These are phyloP conservation scores for Suhomyces xylopsoci DNA, from an alignment of 805 yeast genomes.

Conservation along the genomic window DNA sequence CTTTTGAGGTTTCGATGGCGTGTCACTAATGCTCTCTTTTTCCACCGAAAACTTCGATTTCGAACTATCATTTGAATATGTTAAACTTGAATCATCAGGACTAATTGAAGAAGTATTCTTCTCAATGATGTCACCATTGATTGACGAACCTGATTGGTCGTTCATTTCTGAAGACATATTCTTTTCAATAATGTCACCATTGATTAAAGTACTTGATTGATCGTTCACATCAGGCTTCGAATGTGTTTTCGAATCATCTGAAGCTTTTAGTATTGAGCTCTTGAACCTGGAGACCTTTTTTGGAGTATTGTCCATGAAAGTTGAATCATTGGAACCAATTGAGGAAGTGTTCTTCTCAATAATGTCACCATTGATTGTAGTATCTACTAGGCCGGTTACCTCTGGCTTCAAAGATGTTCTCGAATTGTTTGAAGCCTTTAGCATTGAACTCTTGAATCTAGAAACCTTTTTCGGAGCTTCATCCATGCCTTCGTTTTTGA, in stretches of 20 bases:
- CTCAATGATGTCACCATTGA: slow-evolving; percentile 5
- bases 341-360: not conserved
- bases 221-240: not conserved
- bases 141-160: not conserved
- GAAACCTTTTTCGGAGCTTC: slow-evolving; percentile 3
- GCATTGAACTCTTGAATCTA: slow-evolving; percentile 2
- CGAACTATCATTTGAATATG: not conserved
- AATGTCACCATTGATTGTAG: not conserved
- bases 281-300: slow-evolving; percentile 7
- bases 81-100: not conserved
- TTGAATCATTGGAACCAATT: not conserved
- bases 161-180: not conserved
- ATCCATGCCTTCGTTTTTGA: slow-evolving; percentile 11
- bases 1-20: not conserved
- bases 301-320: not conserved
- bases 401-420: not conserved
- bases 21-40: not conserved
- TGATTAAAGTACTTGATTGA: not conserved
- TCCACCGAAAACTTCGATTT: not conserved
- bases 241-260: not conserved
- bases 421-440: not conserved
- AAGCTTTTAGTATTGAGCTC: not conserved
- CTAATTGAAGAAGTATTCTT: not conserved
- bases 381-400: not conserved
- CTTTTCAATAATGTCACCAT: slow-evolving; percentile 4